Evolutionary conservation across 2,329 filamentous ascomycete species (phyloP).

Genomic region (Monosporascus sp.): DNA sequence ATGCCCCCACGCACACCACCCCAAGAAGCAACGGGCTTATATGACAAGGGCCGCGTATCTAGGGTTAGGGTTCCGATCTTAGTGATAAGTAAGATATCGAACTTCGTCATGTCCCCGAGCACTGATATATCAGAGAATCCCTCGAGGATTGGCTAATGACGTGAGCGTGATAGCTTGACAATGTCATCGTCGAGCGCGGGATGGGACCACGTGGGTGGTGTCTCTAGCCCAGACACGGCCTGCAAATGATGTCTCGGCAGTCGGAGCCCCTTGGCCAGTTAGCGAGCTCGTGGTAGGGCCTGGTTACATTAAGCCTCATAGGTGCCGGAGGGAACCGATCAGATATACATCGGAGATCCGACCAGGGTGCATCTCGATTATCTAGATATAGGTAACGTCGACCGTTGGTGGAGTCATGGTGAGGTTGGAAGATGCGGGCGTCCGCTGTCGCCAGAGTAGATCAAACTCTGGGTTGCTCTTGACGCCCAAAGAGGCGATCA

Average conservation of each 20-base stretch:
- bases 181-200: background rate
- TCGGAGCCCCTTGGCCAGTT: background rate
- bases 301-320: slow-evolving; percentile 10
- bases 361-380: slow-evolving; percentile 6
- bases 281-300: slow-evolving; percentile 6
- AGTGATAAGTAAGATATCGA: background rate
- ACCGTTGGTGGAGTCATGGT: slow-evolving; percentile 10
- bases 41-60: background rate
- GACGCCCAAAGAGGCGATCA: slow-evolving; percentile 8
- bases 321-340: slow-evolving; percentile 11
- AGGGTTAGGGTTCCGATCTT: background rate
- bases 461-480: slow-evolving; percentile 3
- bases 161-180: background rate
- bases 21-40: slow-evolving; percentile 12
- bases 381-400: slow-evolving; percentile 1
- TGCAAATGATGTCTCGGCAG: slow-evolving; percentile 11
- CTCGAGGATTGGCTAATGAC: background rate
- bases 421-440: slow-evolving; percentile 16
- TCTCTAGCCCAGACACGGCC: slow-evolving; percentile 6
- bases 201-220: background rate
- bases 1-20: slow-evolving; percentile 11
- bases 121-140: slow-evolving; percentile 13
- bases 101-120: slow-evolving; percentile 7
- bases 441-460: slow-evolving; percentile 13
- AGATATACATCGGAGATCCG: slow-evolving; percentile 7